Base-by-base conservation (phyloP, 176 grass and related monocot species). In the Eleusine indica region DNA sequence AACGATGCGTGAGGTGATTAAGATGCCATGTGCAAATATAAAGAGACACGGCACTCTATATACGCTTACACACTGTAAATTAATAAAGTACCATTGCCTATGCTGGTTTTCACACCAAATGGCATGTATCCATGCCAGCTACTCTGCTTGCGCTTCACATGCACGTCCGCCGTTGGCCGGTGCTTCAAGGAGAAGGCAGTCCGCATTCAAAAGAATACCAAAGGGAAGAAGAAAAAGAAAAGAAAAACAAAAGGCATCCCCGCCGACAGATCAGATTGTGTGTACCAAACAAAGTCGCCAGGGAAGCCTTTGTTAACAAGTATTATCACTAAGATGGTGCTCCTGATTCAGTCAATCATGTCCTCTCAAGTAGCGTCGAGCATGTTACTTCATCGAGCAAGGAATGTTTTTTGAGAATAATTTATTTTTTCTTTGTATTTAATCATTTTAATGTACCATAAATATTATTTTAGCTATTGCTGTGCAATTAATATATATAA, bases 351-450 rank as follows among this genome's bases (percentile, higher is more conserved):
- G 74, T 5, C 57, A 76, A 60, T 76, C 37, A 57, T 60, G 39
- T 60, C 19, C 52, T 21, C 39, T 56, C 16, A 30, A 18, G 7
- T 54, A 14, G 17, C 52, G 16, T 17, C 73, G 37, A 22, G 74
- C 74, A 76, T 60, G 74, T 76, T 76, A 76, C 57, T 12, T 48
- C 12, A 9, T 71, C 53, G 66, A 78, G 30, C 74, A 63, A 63
- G 25, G 74, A 85, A 77, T 85, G 83, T 61, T 70, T 17, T 10
- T 10, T 9, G 18, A 3, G 51, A 70, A 47, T 77, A 48, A 25
- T 37, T 39, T 77, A 66, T 35, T 1, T 14, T 66, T 35, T 9
- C 21, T n/a, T 22, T 61, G 21, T 52, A 29, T 64, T 64, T 11
- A 63, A 25, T 61, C 3, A 29, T 64, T 30, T 64, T 64, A 13